These are phyloP conservation scores for Glycyrrhiza uralensis DNA, from an alignment of 306 rosid species.

Conservation along the genomic window DNA sequence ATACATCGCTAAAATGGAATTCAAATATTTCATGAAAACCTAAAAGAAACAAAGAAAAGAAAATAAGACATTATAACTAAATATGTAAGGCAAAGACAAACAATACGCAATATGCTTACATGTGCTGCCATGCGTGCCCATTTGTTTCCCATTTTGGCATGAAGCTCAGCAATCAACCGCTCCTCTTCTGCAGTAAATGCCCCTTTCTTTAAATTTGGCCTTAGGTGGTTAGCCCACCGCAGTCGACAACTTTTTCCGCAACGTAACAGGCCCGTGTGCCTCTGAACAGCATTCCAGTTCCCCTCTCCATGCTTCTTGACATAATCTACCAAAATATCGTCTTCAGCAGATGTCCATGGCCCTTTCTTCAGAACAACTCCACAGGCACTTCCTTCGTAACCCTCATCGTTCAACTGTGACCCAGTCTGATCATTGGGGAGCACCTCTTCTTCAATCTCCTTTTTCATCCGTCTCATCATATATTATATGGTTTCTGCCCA, in stretches of 20 bases:
- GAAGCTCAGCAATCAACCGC: slow-evolving; percentile 74
- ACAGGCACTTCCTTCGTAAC: slow-evolving; percentile 39
- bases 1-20: slow-evolving; percentile 18
- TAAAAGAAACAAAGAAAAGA: not conserved
- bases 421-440: slow-evolving; percentile 43
- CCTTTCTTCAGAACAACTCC: slow-evolving; percentile 78
- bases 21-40: slow-evolving; percentile 13
- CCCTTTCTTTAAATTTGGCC: slow-evolving; percentile 97
- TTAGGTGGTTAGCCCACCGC: slow-evolving; percentile 97
- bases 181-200: slow-evolving; percentile 83
- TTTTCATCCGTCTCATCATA: slow-evolving; percentile 54
- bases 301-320: slow-evolving; percentile 95
- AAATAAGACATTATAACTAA: not conserved
- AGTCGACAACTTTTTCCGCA: slow-evolving; percentile 98
- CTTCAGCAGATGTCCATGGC: slow-evolving; percentile 94
- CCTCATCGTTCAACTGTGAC: slow-evolving; percentile 53
- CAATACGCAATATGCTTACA: slow-evolving; percentile 50
- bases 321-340: slow-evolving; percentile 81
- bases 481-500: slow-evolving; percentile 34
- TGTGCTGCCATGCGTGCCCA: slow-evolving; percentile 98
- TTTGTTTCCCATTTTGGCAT: slow-evolving; percentile 88
- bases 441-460: slow-evolving; percentile 56
- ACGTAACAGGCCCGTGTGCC: slow-evolving; percentile 80
- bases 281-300: slow-evolving; percentile 99
- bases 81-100: slow-evolving; percentile 13